Conservation (phyloP, 2,329 filamentous ascomycete genomes). For the Aureobasidium sp. region DNA sequence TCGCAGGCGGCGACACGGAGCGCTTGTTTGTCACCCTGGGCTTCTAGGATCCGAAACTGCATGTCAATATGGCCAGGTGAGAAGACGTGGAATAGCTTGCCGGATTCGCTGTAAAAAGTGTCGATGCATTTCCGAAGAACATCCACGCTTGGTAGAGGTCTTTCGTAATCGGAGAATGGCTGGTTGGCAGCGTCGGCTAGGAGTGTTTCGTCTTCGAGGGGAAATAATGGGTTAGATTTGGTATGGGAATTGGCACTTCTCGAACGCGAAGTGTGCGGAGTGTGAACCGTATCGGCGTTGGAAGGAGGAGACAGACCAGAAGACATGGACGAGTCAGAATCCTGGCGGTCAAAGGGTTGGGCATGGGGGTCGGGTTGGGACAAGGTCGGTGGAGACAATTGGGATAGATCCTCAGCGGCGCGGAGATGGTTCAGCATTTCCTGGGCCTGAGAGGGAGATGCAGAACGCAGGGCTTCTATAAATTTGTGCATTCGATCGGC, state of each 20-base stretch:
- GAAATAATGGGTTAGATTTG: neutral
- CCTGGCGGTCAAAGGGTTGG: neutral
- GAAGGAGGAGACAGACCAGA: neutral
- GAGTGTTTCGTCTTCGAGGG: neutral
- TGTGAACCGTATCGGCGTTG: neutral
- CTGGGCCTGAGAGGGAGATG: neutral
- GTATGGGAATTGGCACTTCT: neutral
- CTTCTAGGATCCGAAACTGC: neutral
- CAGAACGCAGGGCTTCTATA: neutral
- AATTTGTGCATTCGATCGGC: neutral
- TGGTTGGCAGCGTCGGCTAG: neutral
- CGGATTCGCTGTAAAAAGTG: neutral
- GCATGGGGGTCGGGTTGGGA: neutral
- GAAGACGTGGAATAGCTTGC: conserved; percentile 6
- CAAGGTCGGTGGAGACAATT: neutral
- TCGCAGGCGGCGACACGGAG: neutral
- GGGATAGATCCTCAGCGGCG: neutral
- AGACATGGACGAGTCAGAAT: neutral
- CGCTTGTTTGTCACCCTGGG: neutral
- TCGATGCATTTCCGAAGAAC: neutral
- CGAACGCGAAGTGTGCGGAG: neutral
- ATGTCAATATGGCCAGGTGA: neutral
- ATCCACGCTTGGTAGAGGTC: neutral
- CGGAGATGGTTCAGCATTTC: neutral
- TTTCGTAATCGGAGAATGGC: neutral